These are phyloP conservation scores for Citrus cavaleriei DNA, from an alignment of 345 rosid species.

Conservation along the genomic window DNA sequence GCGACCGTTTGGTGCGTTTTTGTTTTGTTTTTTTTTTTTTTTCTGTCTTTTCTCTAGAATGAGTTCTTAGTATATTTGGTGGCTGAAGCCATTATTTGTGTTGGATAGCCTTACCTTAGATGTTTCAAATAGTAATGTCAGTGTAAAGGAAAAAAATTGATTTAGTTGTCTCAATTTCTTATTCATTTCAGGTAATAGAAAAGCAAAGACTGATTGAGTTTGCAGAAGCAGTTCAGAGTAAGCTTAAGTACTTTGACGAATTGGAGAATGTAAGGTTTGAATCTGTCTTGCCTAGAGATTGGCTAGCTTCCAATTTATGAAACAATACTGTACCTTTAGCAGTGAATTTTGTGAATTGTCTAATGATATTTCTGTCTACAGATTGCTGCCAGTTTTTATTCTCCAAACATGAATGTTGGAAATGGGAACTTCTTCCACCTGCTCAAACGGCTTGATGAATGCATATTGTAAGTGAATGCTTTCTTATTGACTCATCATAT, in stretches of 20 bases:
- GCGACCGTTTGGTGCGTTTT: slow-evolving; percentile 74
- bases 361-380: slow-evolving; percentile 30
- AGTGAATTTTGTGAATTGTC: neutral
- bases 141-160: neutral
- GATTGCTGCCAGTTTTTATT: slow-evolving; percentile 86
- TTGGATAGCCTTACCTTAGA: neutral
- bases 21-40: neutral
- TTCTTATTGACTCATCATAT: neutral
- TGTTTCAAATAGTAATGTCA: neutral
- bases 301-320: neutral
- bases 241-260: slow-evolving; percentile 96
- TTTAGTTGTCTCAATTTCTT: slow-evolving; percentile 15
- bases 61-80: neutral
- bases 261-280: slow-evolving; percentile 98
- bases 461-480: slow-evolving; percentile 73
- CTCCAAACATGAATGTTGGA: slow-evolving; percentile 80
- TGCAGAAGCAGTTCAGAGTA: slow-evolving; percentile 90
- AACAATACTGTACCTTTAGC: neutral
- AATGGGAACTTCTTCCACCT: slow-evolving; percentile 75
- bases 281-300: slow-evolving; percentile 34
- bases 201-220: slow-evolving; percentile 86
- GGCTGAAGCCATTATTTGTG: neutral
- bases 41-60: neutral
- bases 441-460: slow-evolving; percentile 89
- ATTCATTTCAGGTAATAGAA: slow-evolving; percentile 60